Base-by-base conservation (phyloP, 192 early-diverging fungal species). In the Phlyctochytrium bullatum region DNA sequence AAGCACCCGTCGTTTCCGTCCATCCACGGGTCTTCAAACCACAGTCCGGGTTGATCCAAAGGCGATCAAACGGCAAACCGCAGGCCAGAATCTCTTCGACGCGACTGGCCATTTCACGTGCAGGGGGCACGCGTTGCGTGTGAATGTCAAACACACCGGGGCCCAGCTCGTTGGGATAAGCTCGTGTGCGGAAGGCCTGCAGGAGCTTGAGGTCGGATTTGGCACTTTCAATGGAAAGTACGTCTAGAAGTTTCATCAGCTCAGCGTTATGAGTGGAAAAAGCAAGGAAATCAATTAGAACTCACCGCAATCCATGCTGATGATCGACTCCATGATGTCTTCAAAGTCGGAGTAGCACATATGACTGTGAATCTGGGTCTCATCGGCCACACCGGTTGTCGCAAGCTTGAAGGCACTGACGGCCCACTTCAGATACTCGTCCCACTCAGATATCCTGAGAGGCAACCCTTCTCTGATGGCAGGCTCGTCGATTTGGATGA, bases 261-360 rank as follows among this genome's bases (percentile, higher is more conserved):
- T 50, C n/a, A 50, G 40, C 40, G n/a, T 14, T 61, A 91, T 23
- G 52, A 40, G 28, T 29, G 30, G 59, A 57, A 73, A 20, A 68
- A 65, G 12, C 36, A 50, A 50, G 12, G 40, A 50, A 50, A 50
- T 14, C 12, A 50, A 50, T 50, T n/a, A n/a, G n/a, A 50, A 50
- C 40, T 10, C 10, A 50, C 40, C 69, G 34, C 78, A 94, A 84
- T 98, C 96, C 62, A 98, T 80, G 76, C 81, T 83, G 71, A 89
- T 79, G 80, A 98, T 98, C 31, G 95, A 88, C 50, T 88, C 86
- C 81, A 98, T 94, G 75, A 98, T 98, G 82, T 95, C 95, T 80
- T 98, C 92, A 78, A 98, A 98, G 79, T 98, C 97, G 77, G 88
- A 90, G 89, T 98, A 98, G 83, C 96, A 98, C 89, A 98, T 95